These are phyloP conservation scores for Coccinonectria pachysandricola DNA, from an alignment of 2,329 filamentous ascomycete species.

Conservation along the genomic window DNA sequence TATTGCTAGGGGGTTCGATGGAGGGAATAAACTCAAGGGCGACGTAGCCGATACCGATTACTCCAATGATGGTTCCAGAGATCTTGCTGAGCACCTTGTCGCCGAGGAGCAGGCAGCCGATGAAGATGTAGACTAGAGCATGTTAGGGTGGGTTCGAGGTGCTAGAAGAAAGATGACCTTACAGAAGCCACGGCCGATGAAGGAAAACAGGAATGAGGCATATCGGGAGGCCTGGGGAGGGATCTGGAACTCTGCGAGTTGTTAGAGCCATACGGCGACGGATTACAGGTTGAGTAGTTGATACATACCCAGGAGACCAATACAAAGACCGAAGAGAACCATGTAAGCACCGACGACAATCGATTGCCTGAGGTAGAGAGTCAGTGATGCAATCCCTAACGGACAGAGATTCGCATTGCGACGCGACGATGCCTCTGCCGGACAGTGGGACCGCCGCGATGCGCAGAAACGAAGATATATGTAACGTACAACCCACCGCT, in stretches of 20 bases:
- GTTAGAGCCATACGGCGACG: constrained; percentile 11
- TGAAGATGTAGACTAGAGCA: constrained; percentile 80
- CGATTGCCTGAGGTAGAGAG: constrained; percentile 16
- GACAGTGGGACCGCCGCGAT: too few relatives aligned
- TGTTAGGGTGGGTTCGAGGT: constrained; percentile 2
- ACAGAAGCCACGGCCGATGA: constrained; percentile 92
- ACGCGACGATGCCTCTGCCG: too few relatives aligned
- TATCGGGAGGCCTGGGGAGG: constrained; percentile 87
- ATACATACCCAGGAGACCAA: constrained; percentile 50
- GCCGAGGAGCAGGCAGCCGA: constrained; percentile 76
- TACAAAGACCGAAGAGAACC: constrained; percentile 77
- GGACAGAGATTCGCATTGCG: too few relatives aligned
- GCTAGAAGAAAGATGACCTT: constrained; percentile 38
- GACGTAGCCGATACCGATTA: constrained; percentile 70
- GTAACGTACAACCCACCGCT: constrained; percentile 47
- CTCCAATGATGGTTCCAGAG: constrained; percentile 65
- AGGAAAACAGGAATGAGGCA: constrained; percentile 95
- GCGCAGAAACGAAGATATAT: too few relatives aligned
- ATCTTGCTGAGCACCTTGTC: constrained; percentile 57
- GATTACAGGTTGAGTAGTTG: too few relatives aligned
- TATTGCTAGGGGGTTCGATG: constrained; percentile 71
- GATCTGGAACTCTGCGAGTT: constrained; percentile 70
- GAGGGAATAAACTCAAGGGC: constrained; percentile 67
- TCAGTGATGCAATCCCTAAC: too few relatives aligned
- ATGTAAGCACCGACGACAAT: constrained; percentile 80